Evolutionary conservation across 129 eudicot species (phyloP), one percentile per base, ranked within the genome.

Genomic region (Chrysanthemum lavandulifolium): DNA sequence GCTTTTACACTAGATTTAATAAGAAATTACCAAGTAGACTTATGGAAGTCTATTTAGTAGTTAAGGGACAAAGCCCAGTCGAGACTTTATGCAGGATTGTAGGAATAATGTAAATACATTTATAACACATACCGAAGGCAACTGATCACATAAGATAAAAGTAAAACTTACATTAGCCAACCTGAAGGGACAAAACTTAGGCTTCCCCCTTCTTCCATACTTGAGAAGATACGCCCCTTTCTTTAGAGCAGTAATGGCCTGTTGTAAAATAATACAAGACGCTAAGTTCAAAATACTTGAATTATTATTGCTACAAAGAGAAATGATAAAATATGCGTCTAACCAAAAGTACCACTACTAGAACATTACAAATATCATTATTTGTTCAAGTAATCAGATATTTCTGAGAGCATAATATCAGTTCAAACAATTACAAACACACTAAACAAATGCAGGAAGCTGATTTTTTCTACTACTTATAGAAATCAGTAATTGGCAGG

Each of bases 141-240:
- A 59, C 51, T 70, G 4, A 68, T 58, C 61, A 27, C 52, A 56
- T 10, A 55, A 71, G 45, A 33, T 45, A 65, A 13, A 78, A 64
- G 67, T 65, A 31, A 72, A 47, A 90, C 96, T 87, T 79, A 94
- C 98, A 79, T 78, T 68, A 71, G 98, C 88, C 80, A 90, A 82
- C 73, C 97, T 96, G 82, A 94, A 86, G 43, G 98, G 96, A 72
- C 96, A 94, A 74, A 94, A 94, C 82, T 94, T 94, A 8, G 98
- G 98, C 78, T 86, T 94, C 80, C 98, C 98, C 73, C 97, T 90
- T 79, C 97, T 79, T 33, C 99, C 99, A 78, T 94, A 94, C 73
- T 94, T 94, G 57, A 94, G 91, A 84, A 94, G 88, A 73, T 80
- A 81, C 72, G 98, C 90, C 76, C 98, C 98, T 81, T 86, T 94